Conservation (phyloP, 306 rosid genomes). For the Gynostemma pentaphyllum region DNA sequence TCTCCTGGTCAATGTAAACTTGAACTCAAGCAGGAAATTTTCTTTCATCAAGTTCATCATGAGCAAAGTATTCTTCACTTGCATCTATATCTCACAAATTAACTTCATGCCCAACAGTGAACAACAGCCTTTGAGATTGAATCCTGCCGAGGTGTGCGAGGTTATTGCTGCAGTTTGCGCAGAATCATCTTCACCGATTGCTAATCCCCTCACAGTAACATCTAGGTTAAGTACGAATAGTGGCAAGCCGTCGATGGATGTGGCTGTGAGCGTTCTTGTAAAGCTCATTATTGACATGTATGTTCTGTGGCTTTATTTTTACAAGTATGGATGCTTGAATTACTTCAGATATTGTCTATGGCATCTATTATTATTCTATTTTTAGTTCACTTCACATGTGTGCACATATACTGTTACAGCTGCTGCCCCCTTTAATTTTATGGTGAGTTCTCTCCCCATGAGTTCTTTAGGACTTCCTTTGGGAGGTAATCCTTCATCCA, state of each 20-base stretch:
- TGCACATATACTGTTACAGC: neutral
- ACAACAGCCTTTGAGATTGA: conserved; percentile 93
- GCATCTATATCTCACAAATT: conserved; percentile 24
- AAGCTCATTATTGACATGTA: conserved; percentile 98
- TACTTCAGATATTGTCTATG: neutral
- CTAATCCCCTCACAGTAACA: conserved; percentile 46
- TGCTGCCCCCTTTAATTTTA: no score
- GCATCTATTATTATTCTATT: neutral
- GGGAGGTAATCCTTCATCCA: no score
- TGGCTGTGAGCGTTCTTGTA: conserved; percentile 97
- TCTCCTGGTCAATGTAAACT: no score
- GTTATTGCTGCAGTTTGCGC: conserved; percentile 99
- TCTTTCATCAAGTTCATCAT: neutral
- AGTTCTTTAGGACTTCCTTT: no score
- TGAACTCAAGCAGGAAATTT: neutral
- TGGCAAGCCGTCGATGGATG: conserved; percentile 90
- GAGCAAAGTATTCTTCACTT: neutral
- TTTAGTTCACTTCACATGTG: neutral
- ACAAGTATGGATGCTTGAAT: conserved; percentile 18
- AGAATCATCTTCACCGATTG: conserved; percentile 50
- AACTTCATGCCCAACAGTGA: conserved; percentile 57
- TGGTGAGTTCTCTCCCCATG: no score
- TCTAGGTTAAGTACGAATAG: conserved; percentile 54
- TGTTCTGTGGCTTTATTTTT: conserved; percentile 31
- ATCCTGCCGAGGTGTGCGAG: conserved; percentile 93